These are phyloP conservation scores for Pichia sp. DNA, from an alignment of 1,139 yeast genomes.

Conservation along the genomic window DNA sequence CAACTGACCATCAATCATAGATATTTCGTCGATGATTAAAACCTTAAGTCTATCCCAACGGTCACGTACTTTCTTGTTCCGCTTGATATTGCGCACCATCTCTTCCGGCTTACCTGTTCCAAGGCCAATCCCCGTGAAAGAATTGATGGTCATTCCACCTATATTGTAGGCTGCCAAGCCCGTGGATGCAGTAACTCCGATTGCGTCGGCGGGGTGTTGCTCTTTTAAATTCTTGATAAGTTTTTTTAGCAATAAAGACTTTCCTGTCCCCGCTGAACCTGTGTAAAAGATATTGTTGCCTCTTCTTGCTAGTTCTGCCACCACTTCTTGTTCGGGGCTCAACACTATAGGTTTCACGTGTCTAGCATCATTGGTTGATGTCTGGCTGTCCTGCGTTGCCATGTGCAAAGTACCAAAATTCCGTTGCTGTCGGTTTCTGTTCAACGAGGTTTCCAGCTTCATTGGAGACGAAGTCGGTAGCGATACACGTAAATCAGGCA, in stretches of 20 bases:
- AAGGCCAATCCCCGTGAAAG: constrained; percentile 82
- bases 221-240: constrained; percentile 57
- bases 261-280: constrained; percentile 97
- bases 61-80: constrained; percentile 47
- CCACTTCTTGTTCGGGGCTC: constrained; percentile 67
- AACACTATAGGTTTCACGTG: constrained; percentile 39
- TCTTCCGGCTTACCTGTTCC: constrained; percentile 47
- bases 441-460: background rate
- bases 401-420: constrained; percentile 10
- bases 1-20: constrained; percentile 79
- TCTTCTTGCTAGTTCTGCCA: constrained; percentile 58
- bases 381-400: constrained; percentile 11
- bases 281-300: constrained; percentile 74
- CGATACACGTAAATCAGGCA: background rate
- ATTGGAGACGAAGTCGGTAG: constrained; percentile 1
- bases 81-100: constrained; percentile 52
- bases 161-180: constrained; percentile 91
- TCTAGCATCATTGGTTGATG: constrained; percentile 9
- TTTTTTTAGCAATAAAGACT: constrained; percentile 69
- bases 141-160: constrained; percentile 82
- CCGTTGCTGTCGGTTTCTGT: background rate
- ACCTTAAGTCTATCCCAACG: constrained; percentile 65
- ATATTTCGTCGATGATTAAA: constrained; percentile 77
- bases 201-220: constrained; percentile 41
- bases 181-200: constrained; percentile 88